Conservation (phyloP, 2,329 filamentous ascomycete species). For the Trichoderma citrinoviride region DNA sequence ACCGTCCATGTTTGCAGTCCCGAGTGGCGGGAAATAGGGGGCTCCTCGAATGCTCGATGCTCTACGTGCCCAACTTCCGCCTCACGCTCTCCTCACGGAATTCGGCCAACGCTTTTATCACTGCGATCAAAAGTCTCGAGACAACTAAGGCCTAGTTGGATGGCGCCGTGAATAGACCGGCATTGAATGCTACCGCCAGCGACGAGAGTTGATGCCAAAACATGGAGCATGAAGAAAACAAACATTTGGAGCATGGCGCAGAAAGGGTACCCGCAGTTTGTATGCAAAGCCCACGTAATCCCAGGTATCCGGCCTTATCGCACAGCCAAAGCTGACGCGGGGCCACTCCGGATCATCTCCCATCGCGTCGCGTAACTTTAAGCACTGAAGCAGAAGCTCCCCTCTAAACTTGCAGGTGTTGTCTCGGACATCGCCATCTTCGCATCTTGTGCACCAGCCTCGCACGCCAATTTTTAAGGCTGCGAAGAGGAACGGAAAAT, state of each 20-base stretch:
- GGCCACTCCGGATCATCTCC: slow-evolving; percentile 19
- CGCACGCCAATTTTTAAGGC: neutral
- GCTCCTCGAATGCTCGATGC: neutral
- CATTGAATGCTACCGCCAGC: neutral
- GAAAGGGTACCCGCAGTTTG: neutral
- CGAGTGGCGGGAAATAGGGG: slow-evolving; percentile 2
- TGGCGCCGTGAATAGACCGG: neutral
- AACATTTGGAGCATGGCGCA: neutral
- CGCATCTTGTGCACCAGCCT: slow-evolving; percentile 18
- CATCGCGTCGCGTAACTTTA: slow-evolving; percentile 16
- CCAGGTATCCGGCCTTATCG: neutral
- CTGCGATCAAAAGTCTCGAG: neutral
- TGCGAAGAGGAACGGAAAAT: neutral
- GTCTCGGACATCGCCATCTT: slow-evolving; percentile 5
- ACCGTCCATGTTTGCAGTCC: neutral
- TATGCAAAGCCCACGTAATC: neutral
- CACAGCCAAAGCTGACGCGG: slow-evolving; percentile 10
- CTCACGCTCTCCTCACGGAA: too few relatives aligned
- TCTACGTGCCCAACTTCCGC: neutral
- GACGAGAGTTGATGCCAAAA: neutral
- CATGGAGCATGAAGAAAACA: neutral
- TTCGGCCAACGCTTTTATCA: neutral
- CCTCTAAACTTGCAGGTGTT: slow-evolving; percentile 17
- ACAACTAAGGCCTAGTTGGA: neutral
- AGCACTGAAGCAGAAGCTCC: slow-evolving; percentile 20